Conservation (phyloP, 169 alveolate genomes). For the Cryptosporidium ubiquitum region DNA sequence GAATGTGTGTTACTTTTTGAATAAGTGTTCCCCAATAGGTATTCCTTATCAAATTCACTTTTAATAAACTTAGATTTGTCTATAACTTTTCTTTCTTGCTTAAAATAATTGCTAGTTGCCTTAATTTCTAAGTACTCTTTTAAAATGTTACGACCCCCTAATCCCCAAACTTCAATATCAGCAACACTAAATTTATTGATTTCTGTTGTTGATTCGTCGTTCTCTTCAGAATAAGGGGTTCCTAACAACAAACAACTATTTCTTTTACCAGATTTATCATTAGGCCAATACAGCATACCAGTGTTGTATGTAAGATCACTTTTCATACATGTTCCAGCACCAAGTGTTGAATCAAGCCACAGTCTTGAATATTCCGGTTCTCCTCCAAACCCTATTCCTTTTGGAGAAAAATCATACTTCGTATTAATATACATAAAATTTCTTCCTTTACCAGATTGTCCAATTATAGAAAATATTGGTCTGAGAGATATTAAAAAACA, state of each 20-base stretch:
- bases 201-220: constrained; percentile 47
- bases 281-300: constrained; percentile 63
- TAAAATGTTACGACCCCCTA: constrained; percentile 34
- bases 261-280: constrained; percentile 6
- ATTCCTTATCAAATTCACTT: constrained; percentile 68
- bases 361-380: constrained; percentile 64
- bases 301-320: constrained; percentile 44
- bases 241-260: constrained; percentile 66
- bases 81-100: constrained; percentile 54
- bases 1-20: constrained; percentile 5
- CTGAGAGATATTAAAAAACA: constrained; percentile 40
- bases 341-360: constrained; percentile 57
- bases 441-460: constrained; percentile 60
- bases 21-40: constrained; percentile 37
- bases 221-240: constrained; percentile 46
- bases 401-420: constrained; percentile 66
- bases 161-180: constrained; percentile 72
- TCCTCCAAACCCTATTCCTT: constrained; percentile 73
- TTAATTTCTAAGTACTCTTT: constrained; percentile 37
- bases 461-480: constrained; percentile 37
- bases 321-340: constrained; percentile 57
- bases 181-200: constrained; percentile 54
- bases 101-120: constrained; percentile 60
- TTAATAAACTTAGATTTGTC: constrained; percentile 68
- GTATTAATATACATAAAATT: constrained; percentile 65